phyloP scores from a whole-genome alignment of 495 filamentous ascomycete genomes.

The Trichoderma erinaceum region DNA sequence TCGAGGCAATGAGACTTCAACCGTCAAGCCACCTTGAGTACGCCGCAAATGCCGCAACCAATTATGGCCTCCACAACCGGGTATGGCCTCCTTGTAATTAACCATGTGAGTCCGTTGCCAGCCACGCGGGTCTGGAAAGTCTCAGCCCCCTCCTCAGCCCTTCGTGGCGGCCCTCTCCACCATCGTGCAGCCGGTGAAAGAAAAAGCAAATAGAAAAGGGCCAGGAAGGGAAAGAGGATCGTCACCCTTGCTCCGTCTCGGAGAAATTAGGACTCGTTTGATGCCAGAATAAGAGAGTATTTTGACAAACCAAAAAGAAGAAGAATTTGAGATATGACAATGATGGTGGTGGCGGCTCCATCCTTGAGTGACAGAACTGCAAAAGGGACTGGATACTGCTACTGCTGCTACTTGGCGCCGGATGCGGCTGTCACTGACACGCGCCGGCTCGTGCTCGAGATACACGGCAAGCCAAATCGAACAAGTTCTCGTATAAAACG shows the following conservation, averaged over 20 bases:
- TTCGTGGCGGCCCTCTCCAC: background rate
- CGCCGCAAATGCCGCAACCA: background rate
- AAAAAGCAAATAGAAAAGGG: background rate
- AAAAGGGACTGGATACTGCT: background rate
- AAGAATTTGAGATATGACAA: background rate
- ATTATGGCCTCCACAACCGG: background rate
- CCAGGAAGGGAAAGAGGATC: background rate
- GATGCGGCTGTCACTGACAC: conserved; percentile 6
- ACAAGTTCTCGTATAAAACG: background rate
- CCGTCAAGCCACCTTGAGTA: background rate
- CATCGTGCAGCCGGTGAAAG: background rate
- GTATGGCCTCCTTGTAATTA: background rate
- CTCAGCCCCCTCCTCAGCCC: background rate
- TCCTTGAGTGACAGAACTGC: too few species aligned
- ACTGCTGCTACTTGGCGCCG: conserved; percentile 11
- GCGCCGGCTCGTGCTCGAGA: conserved; percentile 4
- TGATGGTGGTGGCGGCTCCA: too few species aligned
- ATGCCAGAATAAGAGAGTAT: background rate
- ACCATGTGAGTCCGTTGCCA: background rate
- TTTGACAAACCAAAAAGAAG: background rate
- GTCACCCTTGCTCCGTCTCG: background rate
- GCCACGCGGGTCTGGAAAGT: conserved; percentile 1
- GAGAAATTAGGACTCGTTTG: background rate
- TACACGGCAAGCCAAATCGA: conserved; percentile 6
- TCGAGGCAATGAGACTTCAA: background rate